phyloP scores from a whole-genome alignment of 192 early-diverging fungal genomes.

The Chytriomyces sp. region DNA sequence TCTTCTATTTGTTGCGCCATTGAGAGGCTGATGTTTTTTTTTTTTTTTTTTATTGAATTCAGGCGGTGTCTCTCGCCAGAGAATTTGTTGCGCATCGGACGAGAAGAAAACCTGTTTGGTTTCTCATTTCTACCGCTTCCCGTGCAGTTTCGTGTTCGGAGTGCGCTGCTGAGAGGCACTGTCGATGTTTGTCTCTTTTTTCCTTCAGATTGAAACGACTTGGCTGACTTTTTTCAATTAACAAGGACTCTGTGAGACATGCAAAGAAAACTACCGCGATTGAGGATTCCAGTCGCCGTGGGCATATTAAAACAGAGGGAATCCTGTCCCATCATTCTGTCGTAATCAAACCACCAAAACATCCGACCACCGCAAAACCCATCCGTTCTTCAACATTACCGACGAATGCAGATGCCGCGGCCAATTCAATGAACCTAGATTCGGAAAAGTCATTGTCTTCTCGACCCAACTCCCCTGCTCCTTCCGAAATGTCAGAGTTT shows the following conservation, averaged over 20 bases:
- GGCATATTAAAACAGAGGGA: background rate
- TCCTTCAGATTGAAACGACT: too few species aligned
- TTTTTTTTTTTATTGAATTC: background rate
- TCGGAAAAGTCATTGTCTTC: too few species aligned
- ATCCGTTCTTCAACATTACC: background rate
- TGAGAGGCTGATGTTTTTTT: background rate
- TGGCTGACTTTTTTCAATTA: too few species aligned
- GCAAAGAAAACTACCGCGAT: too few species aligned
- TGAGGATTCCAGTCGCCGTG: too few species aligned
- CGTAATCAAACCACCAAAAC: background rate
- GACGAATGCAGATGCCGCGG: background rate
- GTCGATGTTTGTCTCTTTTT: background rate
- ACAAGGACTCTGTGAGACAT: too few species aligned
- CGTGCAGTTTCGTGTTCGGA: background rate
- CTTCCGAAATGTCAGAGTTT: constrained; percentile 1
- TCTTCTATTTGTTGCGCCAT: background rate
- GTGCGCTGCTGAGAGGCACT: background rate
- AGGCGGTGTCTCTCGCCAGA: background rate
- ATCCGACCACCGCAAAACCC: background rate
- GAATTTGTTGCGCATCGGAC: background rate
- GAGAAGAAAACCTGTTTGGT: constrained; percentile 1
- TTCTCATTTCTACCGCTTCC: background rate
- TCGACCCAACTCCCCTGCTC: background rate
- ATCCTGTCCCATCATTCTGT: background rate
- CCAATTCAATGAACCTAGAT: background rate